phyloP scores from a whole-genome alignment of 73 alveolate species.

The Tetrahymena malaccensis region DNA sequence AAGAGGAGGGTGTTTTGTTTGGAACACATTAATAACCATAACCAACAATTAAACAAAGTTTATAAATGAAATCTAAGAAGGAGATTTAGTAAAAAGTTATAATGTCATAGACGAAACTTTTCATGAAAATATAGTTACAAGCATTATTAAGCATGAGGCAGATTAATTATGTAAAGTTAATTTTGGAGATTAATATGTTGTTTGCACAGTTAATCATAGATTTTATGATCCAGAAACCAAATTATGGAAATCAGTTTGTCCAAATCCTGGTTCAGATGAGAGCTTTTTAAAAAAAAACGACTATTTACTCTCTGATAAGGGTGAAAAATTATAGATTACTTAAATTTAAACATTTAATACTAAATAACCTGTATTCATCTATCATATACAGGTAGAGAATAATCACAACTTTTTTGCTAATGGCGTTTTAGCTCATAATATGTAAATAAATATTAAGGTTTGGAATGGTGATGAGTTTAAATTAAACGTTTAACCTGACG shows the following conservation, averaged over 20 bases:
- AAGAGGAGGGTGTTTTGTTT: background rate
- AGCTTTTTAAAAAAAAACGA: background rate
- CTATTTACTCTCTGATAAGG: background rate
- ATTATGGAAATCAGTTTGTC: background rate
- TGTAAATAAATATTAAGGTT: background rate
- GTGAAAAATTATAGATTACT: background rate
- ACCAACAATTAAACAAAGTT: background rate
- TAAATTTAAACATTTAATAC: background rate
- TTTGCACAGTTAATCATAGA: background rate
- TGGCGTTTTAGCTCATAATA: background rate
- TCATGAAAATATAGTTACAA: background rate
- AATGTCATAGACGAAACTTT: too few species aligned
- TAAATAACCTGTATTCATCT: background rate
- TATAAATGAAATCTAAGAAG: background rate
- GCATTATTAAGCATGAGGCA: too few species aligned
- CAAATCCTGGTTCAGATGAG: background rate
- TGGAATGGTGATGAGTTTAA: background rate
- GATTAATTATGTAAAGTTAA: background rate
- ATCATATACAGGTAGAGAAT: background rate
- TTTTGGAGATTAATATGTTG: background rate
- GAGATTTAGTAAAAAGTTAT: background rate
- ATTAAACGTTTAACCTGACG: background rate
- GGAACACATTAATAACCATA: background rate
- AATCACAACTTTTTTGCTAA: background rate
- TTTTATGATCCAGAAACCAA: background rate